Base-by-base conservation (phyloP, 1,139 yeast genomes). In the Candida sp. region DNA sequence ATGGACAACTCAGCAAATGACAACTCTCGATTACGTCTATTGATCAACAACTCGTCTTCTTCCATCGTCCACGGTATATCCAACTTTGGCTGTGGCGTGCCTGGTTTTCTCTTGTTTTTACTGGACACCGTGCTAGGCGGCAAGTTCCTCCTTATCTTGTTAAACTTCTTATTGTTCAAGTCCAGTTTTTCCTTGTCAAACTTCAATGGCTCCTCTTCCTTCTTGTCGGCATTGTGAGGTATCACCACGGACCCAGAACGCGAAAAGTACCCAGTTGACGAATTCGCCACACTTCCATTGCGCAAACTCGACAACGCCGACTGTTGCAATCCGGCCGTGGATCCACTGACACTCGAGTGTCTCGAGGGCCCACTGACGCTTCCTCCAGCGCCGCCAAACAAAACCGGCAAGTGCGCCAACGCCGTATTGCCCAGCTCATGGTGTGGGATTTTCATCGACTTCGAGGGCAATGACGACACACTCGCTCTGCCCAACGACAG, bases 1-100 rank as follows among this genome's bases (percentile, higher is more conserved):
- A 90, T 85, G 8, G 89, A 82, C 43, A 91, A 73, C 66, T 91
- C 97, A 11, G 89, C 90, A 60, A 88, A 80, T 33, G 89, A 80
- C 34, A 91, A 70, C 53, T 87, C 89, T 52, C 84, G 67, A 57
- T 74, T 77, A 41, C 81, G 73, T 48, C 93, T 77, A 52, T 83
- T 78, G 47, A 81, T 73, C 41, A 88, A 65, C 50, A 91, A 70
- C 53, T 88, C 85, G 62, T 88, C 94, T 67, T 91, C 96, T 58
- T 90, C 96, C 68, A 82, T 81, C 1, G 80, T 64, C 82, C 82
- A 77, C 1, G 82, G 81, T 46, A 77, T 66, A 49, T 74, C 72
- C 51, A 77, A 67, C 17, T 70, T 66, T 1, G 75, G 58, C 25
- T 53, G 52, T 38, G 50, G 57, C 11, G 49, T 52, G 7, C 53